Percentiles rank a stretch among this genome's conserved stretches.
These are phyloP conservation scores for Cetraspora pellucida DNA, from an alignment of 192 early-diverging fungal species.

Conservation along the genomic window DNA sequence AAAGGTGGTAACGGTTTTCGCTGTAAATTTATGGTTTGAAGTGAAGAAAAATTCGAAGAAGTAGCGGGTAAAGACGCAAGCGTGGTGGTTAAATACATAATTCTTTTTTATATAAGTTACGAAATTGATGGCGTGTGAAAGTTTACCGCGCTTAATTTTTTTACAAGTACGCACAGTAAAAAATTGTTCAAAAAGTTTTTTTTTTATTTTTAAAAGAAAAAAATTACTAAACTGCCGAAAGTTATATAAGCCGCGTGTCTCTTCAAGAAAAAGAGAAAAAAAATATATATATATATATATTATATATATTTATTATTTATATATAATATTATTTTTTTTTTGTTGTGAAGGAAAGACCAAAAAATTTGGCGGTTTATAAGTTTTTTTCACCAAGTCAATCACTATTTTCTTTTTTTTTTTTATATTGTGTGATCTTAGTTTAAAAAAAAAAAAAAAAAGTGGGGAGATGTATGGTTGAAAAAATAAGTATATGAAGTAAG, in stretches of 20 bases:
- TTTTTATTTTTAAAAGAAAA: neutral
- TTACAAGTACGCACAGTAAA: no score
- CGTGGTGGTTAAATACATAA: conserved; percentile 8
- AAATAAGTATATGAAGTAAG: no score
- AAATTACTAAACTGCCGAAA: neutral
- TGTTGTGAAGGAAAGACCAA: neutral
- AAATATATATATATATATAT: neutral
- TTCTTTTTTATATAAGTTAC: neutral
- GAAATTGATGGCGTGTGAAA: neutral
- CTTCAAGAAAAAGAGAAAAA: neutral
- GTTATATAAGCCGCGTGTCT: neutral
- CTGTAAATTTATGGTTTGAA: conserved; percentile 20
- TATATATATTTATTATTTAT: no score
- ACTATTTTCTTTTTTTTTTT: neutral
- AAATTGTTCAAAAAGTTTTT: neutral
- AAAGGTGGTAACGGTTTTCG: conserved; percentile 12
- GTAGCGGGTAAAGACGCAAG: neutral
- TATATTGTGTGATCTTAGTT: neutral
- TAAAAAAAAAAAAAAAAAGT: neutral
- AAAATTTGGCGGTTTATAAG: conserved; percentile 13
- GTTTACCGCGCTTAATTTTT: neutral
- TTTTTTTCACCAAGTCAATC: neutral
- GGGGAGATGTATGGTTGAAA: neutral
- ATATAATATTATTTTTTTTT: no score
- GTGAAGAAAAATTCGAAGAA: neutral